phyloP scores from a whole-genome alignment of 495 filamentous ascomycete species.

The Penicillium steckii region DNA sequence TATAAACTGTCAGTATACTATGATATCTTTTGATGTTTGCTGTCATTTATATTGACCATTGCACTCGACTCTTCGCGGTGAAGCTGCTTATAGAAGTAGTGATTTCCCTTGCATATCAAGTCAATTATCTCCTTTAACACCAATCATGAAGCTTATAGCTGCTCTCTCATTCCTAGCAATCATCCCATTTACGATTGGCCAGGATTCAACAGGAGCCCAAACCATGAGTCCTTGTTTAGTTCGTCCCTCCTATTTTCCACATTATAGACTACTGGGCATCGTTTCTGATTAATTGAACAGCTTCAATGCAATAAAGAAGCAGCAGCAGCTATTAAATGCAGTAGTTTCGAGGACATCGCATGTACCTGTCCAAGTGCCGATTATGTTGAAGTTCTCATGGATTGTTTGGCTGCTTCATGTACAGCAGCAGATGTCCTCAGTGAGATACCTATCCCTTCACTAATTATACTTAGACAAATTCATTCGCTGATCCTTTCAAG shows the following conservation, averaged over 20 bases:
- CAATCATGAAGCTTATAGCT: background rate
- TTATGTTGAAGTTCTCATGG: background rate
- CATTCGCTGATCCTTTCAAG: too few species aligned
- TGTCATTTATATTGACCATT: too few species aligned
- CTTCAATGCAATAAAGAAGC: background rate
- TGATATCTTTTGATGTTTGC: too few species aligned
- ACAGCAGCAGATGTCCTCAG: background rate
- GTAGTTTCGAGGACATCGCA: background rate
- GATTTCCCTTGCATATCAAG: too few species aligned
- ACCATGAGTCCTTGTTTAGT: background rate
- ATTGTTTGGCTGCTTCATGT: constrained; percentile 1
- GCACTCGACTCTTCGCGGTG: too few species aligned
- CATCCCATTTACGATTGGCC: background rate
- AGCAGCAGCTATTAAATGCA: background rate
- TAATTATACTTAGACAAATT: too few species aligned
- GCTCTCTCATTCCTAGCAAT: background rate
- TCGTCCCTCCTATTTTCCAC: background rate
- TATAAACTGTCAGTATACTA: too few species aligned
- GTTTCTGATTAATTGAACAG: too few species aligned
- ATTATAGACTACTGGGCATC: too few species aligned
- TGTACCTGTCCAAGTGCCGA: background rate
- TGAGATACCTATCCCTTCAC: background rate
- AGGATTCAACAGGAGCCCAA: background rate
- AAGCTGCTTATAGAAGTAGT: too few species aligned
- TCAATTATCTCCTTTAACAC: too few species aligned